Evolutionary conservation across 768 basidiomycete genomes (phyloP).

Genomic region (Boletus barrowsii): DNA sequence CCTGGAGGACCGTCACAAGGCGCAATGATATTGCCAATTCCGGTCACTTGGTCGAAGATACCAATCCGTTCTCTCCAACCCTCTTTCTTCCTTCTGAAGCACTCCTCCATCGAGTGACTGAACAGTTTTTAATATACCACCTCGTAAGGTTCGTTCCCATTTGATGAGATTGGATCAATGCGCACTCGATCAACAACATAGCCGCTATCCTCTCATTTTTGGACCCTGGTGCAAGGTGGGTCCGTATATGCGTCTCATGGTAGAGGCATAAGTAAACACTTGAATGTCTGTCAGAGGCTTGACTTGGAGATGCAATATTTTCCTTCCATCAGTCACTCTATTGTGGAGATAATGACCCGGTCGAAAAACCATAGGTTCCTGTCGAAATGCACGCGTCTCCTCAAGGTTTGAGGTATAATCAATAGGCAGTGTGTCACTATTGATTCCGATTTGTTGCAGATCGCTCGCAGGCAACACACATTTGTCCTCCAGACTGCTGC

Average conservation of each 20-base stretch:
- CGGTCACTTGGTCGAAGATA: slow-evolving; percentile 33
- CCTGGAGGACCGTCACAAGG: slow-evolving; percentile 31
- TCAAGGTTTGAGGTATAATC: slow-evolving; percentile 53
- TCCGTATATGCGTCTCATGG: slow-evolving; percentile 10
- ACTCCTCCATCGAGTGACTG: slow-evolving; percentile 49
- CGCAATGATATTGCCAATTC: slow-evolving; percentile 5
- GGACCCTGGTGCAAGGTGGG: slow-evolving; percentile 63
- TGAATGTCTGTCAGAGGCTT: slow-evolving; percentile 46
- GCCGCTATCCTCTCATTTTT: slow-evolving; percentile 77
- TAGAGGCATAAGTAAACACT: background rate
- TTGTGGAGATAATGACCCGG: slow-evolving; percentile 49
- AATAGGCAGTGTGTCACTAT: background rate
- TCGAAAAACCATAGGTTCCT: slow-evolving; percentile 50
- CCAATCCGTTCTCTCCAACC: slow-evolving; percentile 50
- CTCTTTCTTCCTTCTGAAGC: slow-evolving; percentile 54
- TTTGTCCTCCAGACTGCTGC: slow-evolving; percentile 27
- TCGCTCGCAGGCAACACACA: slow-evolving; percentile 23
- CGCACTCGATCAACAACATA: slow-evolving; percentile 26
- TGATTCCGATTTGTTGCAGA: slow-evolving; percentile 20
- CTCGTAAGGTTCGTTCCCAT: slow-evolving; percentile 50
- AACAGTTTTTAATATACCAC: slow-evolving; percentile 55
- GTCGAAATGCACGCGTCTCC: slow-evolving; percentile 38
- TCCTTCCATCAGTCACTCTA: slow-evolving; percentile 46
- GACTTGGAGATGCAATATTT: slow-evolving; percentile 51
- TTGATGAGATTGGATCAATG: slow-evolving; percentile 6